Conservation (phyloP, 306 rosid genomes). For the Ceratonia siliqua region DNA sequence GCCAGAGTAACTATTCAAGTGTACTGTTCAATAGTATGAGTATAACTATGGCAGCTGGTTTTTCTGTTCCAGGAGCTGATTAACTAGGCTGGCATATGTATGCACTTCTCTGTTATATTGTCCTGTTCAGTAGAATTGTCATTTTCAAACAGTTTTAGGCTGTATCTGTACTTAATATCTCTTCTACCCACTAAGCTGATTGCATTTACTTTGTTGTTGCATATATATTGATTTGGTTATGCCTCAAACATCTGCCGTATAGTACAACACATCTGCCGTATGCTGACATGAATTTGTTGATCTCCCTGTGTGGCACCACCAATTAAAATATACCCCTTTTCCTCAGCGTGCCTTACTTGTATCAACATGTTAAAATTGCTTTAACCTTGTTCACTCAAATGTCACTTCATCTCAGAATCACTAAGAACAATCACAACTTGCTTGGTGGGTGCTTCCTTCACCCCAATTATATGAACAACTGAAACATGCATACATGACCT, state of each 20-base stretch:
- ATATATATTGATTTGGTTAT: constrained; percentile 19
- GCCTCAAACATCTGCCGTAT: constrained; percentile 20
- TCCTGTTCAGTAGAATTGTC: neutral
- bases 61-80: neutral
- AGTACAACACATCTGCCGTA: constrained; percentile 2
- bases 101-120: neutral
- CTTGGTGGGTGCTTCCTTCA: constrained; percentile 38
- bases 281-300: neutral
- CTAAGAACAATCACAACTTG: constrained; percentile 42
- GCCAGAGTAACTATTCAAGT: too few relatives aligned
- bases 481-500: constrained; percentile 31
- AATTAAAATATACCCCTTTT: constrained; percentile 21
- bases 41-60: neutral
- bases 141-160: neutral
- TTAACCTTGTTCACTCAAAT: constrained; percentile 37
- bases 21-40: too few relatives aligned
- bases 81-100: neutral
- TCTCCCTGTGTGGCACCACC: neutral
- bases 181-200: constrained; percentile 37
- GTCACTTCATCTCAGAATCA: constrained; percentile 41
- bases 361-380: constrained; percentile 27
- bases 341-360: constrained; percentile 17
- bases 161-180: constrained; percentile 8
- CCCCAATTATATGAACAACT: constrained; percentile 44
- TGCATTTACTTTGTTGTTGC: constrained; percentile 20